A percentile compares a stretch with the other conserved stretches of the same genome.
Evolutionary conservation across 78 protist species (phyloP).

Genomic region (Dictyostelium firmibasis): DNA sequence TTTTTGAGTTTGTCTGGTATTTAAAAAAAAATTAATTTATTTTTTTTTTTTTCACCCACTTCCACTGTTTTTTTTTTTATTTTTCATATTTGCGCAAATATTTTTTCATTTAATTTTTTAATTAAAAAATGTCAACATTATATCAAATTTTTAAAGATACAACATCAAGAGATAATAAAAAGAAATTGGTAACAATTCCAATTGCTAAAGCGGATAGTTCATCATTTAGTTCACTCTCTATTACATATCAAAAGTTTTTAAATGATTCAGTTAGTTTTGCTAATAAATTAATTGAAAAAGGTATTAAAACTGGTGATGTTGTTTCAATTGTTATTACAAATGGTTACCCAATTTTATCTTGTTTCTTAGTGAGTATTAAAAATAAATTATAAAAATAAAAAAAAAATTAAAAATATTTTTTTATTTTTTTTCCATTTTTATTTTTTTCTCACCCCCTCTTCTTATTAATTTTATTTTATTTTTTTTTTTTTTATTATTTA

Average conservation of each 20-base stretch:
- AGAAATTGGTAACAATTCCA: neutral
- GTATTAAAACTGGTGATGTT: slow-evolving; percentile 43
- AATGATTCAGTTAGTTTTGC: slow-evolving; percentile 11
- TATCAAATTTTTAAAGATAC: neutral
- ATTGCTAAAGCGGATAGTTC: neutral
- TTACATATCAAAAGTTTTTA: slow-evolving; percentile 9
- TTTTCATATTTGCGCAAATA: neutral
- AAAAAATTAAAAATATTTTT: too few species aligned
- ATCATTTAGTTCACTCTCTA: neutral
- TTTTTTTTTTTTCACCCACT: neutral
- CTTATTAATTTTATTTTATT: too few species aligned
- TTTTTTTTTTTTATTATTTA: too few species aligned
- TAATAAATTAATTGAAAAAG: neutral
- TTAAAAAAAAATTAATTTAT: neutral
- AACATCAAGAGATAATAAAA: neutral
- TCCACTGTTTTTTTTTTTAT: neutral
- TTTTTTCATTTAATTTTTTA: neutral
- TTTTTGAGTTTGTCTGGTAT: neutral
- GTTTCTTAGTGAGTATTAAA: slow-evolving; percentile 44
- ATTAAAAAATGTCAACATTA: neutral
- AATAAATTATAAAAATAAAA: too few species aligned
- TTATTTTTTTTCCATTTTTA: too few species aligned
- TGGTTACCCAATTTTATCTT: slow-evolving; percentile 66
- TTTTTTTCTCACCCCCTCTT: too few species aligned
- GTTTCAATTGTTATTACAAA: slow-evolving; percentile 56